Conservation (phyloP, 2,329 filamentous ascomycete genomes). For the Keithomyces neogunnii region DNA sequence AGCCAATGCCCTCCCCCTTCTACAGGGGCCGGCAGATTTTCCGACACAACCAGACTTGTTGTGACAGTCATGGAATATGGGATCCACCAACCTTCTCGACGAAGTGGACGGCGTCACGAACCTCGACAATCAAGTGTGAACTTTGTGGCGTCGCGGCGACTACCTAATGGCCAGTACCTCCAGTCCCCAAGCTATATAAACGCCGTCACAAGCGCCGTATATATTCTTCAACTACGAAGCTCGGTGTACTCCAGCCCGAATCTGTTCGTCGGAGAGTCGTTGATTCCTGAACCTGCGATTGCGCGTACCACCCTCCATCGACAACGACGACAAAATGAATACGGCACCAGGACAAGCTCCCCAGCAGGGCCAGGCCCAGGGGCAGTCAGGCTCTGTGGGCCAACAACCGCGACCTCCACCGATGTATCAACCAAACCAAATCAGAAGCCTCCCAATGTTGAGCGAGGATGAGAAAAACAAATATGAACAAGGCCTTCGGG, state of each 20-base stretch:
- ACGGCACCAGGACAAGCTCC: conserved; percentile 14
- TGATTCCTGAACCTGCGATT: not conserved
- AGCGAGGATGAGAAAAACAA: conserved; percentile 47
- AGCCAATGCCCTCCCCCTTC: not conserved
- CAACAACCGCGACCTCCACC: conserved; percentile 22
- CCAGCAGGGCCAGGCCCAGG: conserved; percentile 13
- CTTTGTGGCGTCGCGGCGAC: not conserved
- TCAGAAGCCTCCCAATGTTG: conserved; percentile 40
- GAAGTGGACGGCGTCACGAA: not conserved
- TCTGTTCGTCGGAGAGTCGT: not conserved
- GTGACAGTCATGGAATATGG: not conserved
- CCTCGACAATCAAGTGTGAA: not conserved
- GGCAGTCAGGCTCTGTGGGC: conserved; percentile 15
- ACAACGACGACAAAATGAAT: conserved; percentile 14
- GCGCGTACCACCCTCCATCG: not conserved
- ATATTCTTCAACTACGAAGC: not conserved
- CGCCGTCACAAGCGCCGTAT: no score
- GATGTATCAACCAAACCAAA: conserved; percentile 44
- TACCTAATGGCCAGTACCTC: not conserved
- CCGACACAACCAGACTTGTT: not conserved
- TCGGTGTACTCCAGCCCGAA: not conserved
- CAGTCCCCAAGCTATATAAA: no score
- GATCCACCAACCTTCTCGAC: not conserved
- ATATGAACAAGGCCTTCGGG: conserved; percentile 48
- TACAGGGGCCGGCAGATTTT: not conserved